Percentiles rank a stretch among this genome's conserved stretches.
These are phyloP conservation scores for Sporisorium iseilematis-ciliati DNA, from an alignment of 1,284 basidiomycete species.

Conservation along the genomic window DNA sequence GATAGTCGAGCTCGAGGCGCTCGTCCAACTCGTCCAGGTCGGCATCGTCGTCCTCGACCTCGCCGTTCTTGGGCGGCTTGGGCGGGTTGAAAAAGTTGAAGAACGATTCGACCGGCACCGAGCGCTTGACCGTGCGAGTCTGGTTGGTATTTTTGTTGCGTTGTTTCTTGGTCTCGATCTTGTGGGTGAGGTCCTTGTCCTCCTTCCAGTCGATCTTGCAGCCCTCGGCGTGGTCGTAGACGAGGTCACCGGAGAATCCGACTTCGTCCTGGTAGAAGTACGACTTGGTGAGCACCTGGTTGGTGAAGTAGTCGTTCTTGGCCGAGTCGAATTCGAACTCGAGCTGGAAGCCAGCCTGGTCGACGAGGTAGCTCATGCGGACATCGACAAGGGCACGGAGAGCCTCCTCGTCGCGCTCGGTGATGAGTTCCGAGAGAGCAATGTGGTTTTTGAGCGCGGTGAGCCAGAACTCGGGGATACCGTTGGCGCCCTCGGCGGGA, in stretches of 20 bases:
- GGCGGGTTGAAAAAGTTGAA: slow-evolving; percentile 70
- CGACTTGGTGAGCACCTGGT: slow-evolving; percentile 87
- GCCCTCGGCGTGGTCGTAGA: slow-evolving; percentile 92
- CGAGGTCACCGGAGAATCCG: slow-evolving; percentile 92
- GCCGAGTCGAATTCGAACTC: slow-evolving; percentile 79
- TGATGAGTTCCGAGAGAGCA: slow-evolving; percentile 88
- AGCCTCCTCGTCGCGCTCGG: slow-evolving; percentile 85
- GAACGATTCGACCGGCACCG: slow-evolving; percentile 69
- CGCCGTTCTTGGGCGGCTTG: slow-evolving; percentile 64
- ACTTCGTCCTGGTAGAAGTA: slow-evolving; percentile 93
- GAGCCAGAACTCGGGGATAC: slow-evolving; percentile 97
- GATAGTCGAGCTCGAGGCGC: slow-evolving; percentile 93
- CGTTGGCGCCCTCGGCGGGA: slow-evolving; percentile 72
- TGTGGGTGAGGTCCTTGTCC: slow-evolving; percentile 96
- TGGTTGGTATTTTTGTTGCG: slow-evolving; percentile 81
- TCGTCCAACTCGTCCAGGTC: slow-evolving; percentile 77
- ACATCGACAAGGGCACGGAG: slow-evolving; percentile 79
- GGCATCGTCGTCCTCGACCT: slow-evolving; percentile 61
- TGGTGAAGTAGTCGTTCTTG: slow-evolving; percentile 87
- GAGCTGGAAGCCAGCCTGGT: slow-evolving; percentile 88
- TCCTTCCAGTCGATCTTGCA: slow-evolving; percentile 96
- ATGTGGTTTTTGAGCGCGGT: slow-evolving; percentile 93
- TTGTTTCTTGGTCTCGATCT: slow-evolving; percentile 99
- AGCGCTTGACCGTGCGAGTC: slow-evolving; percentile 69
- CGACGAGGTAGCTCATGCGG: slow-evolving; percentile 78